These are phyloP conservation scores for Xylariaceae sp. DNA, from an alignment of 2,329 filamentous ascomycete genomes.

Conservation along the genomic window DNA sequence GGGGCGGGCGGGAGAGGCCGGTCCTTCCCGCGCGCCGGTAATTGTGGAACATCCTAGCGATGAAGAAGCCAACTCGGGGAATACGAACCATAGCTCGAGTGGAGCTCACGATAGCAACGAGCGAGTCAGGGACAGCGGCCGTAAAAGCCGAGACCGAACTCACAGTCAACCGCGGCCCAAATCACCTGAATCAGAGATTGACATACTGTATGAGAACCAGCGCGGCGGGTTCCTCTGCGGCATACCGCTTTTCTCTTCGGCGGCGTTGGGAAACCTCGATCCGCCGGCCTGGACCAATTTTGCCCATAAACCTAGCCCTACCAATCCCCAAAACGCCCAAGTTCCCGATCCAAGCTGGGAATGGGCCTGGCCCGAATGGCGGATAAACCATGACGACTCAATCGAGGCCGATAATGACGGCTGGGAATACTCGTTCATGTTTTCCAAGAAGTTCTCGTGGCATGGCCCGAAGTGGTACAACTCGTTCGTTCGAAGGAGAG, in stretches of 20 bases:
- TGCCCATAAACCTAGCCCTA: slow-evolving; percentile 54
- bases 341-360: slow-evolving; percentile 93
- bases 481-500: slow-evolving; percentile 83
- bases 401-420: slow-evolving; percentile 71
- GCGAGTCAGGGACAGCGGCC: neutral
- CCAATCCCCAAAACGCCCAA: slow-evolving; percentile 76
- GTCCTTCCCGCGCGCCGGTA: slow-evolving; percentile 14
- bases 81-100: neutral
- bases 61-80: slow-evolving; percentile 4
- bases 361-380: slow-evolving; percentile 71
- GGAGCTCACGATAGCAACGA: slow-evolving; percentile 4
- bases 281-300: slow-evolving; percentile 80
- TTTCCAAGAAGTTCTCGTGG: slow-evolving; percentile 71
- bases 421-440: slow-evolving; percentile 95
- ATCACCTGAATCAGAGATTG: slow-evolving; percentile 55
- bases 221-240: slow-evolving; percentile 86
- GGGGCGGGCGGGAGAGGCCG: slow-evolving; percentile 7
- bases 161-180: slow-evolving; percentile 11
- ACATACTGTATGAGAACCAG: slow-evolving; percentile 94
- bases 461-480: slow-evolving; percentile 90
- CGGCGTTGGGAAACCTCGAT: slow-evolving; percentile 80
- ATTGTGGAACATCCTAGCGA: slow-evolving; percentile 8
- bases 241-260: slow-evolving; percentile 79
- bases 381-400: slow-evolving; percentile 64
- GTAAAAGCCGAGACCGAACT: no score